Evolutionary conservation across 179 eudicot genomes (phyloP).

Genomic region (Silene vulgaris): DNA sequence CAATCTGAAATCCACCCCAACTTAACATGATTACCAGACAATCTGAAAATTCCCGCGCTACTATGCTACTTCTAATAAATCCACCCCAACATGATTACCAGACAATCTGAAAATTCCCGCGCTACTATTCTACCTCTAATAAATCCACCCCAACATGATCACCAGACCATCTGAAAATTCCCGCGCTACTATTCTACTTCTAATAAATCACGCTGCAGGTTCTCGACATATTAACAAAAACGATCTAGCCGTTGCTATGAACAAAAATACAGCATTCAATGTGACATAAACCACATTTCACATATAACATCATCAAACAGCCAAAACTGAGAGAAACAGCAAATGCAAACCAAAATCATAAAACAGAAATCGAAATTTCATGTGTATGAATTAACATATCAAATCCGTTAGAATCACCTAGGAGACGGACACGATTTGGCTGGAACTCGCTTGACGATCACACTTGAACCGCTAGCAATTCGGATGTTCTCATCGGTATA

Average conservation of each 20-base stretch:
- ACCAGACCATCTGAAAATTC: neutral
- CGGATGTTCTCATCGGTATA: constrained; percentile 40
- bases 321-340: constrained; percentile 1
- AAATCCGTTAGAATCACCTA: constrained; percentile 25
- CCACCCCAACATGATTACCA: neutral
- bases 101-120: neutral
- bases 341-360: constrained; percentile 3
- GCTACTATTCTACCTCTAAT: neutral
- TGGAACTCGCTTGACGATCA: constrained; percentile 66
- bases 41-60: neutral
- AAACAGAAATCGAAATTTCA: neutral
- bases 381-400: neutral
- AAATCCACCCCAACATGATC: neutral
- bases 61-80: too few species aligned
- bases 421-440: constrained; percentile 36
- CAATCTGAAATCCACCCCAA: too few species aligned
- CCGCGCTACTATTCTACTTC: too few species aligned
- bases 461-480: constrained; percentile 54
- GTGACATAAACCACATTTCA: neutral
- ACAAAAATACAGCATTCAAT: neutral
- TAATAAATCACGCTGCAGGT: neutral
- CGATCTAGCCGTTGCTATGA: neutral
- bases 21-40: neutral
- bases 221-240: neutral
- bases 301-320: constrained; percentile 7